phyloP scores from a whole-genome alignment of 257 asterid genomes.

The Solanum infundibuliforme region DNA sequence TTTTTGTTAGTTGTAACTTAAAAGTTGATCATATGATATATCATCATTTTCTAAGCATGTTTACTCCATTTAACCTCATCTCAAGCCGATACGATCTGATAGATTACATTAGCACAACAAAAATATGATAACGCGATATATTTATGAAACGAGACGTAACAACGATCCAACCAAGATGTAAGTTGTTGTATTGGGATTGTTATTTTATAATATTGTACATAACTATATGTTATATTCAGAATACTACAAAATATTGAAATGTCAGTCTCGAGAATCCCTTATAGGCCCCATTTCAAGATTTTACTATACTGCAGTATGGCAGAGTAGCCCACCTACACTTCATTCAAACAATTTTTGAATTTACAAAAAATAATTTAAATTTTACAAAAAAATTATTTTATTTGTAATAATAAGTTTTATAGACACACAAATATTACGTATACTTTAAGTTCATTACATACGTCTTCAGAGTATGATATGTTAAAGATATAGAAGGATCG shows the following conservation, averaged over 20 bases:
- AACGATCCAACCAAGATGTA: not conserved
- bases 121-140: no score
- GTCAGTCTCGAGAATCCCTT: not conserved
- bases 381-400: not conserved
- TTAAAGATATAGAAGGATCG: not conserved
- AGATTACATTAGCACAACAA: not conserved
- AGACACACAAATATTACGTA: not conserved
- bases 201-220: not conserved
- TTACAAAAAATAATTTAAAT: not conserved
- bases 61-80: not conserved
- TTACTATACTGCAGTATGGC: not conserved
- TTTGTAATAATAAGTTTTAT: not conserved
- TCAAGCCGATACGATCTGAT: not conserved
- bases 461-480: not conserved
- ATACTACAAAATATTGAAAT: not conserved
- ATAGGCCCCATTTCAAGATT: constrained; percentile 1
- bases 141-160: not conserved
- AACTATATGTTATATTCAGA: not conserved
- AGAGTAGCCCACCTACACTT: not conserved
- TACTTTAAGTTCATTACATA: no score
- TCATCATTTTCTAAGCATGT: not conserved
- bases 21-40: not conserved
- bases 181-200: not conserved
- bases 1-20: no score
- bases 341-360: not conserved